Evolutionary conservation across 257 asterid species (phyloP).

Genomic region (Striga asiatica): DNA sequence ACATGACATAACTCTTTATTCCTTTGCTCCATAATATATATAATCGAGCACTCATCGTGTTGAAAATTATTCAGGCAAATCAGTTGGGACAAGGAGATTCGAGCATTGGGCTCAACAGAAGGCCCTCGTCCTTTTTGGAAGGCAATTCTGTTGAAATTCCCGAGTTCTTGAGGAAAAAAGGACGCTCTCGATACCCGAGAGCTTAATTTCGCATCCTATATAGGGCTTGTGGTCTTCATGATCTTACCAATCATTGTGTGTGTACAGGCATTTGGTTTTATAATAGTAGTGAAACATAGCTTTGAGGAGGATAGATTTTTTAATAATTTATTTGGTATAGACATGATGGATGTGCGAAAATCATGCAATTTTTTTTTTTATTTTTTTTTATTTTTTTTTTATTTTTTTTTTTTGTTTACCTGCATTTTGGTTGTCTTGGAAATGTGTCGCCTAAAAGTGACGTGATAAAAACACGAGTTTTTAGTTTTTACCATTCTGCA

Average conservation of each 20-base stretch:
- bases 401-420: not conserved
- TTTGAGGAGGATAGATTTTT: constrained; percentile 6
- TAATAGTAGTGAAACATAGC: constrained; percentile 4
- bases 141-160: constrained; percentile 77
- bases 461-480: no score
- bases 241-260: not conserved
- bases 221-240: not conserved
- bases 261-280: constrained; percentile 17
- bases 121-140: constrained; percentile 62
- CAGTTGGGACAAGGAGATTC: constrained; percentile 56
- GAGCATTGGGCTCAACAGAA: constrained; percentile 41
- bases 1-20: not conserved
- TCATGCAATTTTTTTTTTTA: no score
- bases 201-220: constrained; percentile 25
- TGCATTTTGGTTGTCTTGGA: not conserved
- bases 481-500: no score
- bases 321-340: not conserved
- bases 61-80: constrained; percentile 34
- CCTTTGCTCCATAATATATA: not conserved
- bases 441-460: no score
- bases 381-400: no score
- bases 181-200: constrained; percentile 80
- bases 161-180: constrained; percentile 88
- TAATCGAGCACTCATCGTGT: not conserved
- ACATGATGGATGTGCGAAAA: not conserved